Percentiles rank a stretch among this genome's conserved stretches.
These are phyloP conservation scores for Murraya paniculata DNA, from an alignment of 345 rosid species.

Conservation along the genomic window DNA sequence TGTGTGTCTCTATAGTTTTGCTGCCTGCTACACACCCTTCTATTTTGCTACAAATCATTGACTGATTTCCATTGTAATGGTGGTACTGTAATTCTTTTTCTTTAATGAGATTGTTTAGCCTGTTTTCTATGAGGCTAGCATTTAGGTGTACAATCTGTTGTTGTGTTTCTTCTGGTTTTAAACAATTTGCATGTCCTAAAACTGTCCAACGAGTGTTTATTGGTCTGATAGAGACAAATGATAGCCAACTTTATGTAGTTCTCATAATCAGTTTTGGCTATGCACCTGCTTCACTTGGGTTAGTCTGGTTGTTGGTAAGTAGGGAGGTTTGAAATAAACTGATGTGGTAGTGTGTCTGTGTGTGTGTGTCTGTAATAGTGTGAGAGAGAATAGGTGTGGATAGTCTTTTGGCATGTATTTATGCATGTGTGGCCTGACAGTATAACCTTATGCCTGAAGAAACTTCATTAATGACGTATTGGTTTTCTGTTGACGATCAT, in stretches of 20 bases:
- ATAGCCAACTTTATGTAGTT: not conserved
- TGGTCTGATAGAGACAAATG: not conserved
- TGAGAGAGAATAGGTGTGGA: no score
- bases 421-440: not conserved
- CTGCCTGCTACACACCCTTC: not conserved
- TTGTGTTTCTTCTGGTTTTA: not conserved
- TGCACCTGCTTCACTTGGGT: not conserved
- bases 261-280: not conserved
- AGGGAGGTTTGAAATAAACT: not conserved
- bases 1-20: not conserved
- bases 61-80: not conserved
- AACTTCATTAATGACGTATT: not conserved
- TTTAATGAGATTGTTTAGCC: not conserved
- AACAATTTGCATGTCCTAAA: not conserved
- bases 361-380: not conserved
- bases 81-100: not conserved
- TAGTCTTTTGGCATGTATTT: not conserved
- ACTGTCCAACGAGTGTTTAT: not conserved
- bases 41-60: not conserved
- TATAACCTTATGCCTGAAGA: not conserved
- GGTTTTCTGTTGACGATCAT: conserved; percentile 3
- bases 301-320: not conserved
- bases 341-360: not conserved
- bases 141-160: not conserved
- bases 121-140: not conserved